phyloP scores from a whole-genome alignment of 495 filamentous ascomycete genomes.

The Annulohypoxylon maeteangense region DNA sequence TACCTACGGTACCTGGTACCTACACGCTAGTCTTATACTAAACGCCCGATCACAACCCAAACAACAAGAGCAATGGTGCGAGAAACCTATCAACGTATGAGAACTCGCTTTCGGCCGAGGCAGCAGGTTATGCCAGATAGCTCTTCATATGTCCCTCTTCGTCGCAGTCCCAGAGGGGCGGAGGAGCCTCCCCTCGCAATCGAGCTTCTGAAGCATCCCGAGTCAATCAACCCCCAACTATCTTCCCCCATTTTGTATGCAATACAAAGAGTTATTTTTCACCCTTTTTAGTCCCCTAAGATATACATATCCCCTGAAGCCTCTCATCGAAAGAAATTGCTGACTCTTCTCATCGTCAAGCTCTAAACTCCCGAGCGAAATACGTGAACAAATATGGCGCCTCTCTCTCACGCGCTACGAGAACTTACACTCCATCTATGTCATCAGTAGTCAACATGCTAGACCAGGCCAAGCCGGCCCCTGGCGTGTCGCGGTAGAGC shows the following conservation, averaged over 20 bases:
- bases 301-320: not conserved
- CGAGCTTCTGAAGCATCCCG: conserved; percentile 30
- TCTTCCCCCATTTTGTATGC: not conserved
- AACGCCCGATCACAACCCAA: no score
- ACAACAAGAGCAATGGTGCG: not conserved
- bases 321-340: conserved; percentile 25
- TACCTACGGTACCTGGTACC: no score
- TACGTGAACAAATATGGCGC: conserved; percentile 45
- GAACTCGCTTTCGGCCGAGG: not conserved
- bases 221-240: not conserved
- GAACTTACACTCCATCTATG: conserved; percentile 33
- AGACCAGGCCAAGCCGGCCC: conserved; percentile 42
- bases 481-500: conserved; percentile 28
- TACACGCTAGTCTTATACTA: no score
- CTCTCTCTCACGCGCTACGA: conserved; percentile 43
- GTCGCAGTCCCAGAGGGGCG: not conserved
- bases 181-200: conserved; percentile 31
- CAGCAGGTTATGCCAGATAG: not conserved
- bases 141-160: not conserved
- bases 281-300: not conserved
- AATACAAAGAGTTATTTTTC: not conserved
- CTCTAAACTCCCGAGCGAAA: conserved; percentile 39
- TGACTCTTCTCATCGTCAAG: conserved; percentile 14
- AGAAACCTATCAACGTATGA: not conserved
- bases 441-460: conserved; percentile 14